Conservation (phyloP, 2,329 filamentous ascomycete species). For the Pseudogymnoascus sp. region DNA sequence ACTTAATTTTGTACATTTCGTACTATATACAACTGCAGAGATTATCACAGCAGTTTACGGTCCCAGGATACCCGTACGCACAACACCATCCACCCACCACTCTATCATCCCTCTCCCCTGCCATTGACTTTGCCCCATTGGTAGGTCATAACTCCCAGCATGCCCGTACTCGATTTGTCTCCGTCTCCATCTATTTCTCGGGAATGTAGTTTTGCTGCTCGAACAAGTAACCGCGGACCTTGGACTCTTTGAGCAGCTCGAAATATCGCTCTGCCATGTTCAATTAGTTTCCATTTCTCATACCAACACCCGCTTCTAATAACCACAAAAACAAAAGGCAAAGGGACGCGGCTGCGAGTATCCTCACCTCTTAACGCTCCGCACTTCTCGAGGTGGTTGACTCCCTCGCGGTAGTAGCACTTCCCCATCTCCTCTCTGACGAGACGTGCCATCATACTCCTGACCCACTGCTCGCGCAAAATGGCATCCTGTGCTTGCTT, state of each 20-base stretch:
- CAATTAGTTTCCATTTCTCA: constrained; percentile 12
- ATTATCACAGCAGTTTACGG: not conserved
- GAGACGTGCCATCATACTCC: constrained; percentile 79
- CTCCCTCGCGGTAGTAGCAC: constrained; percentile 77
- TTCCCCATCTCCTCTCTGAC: constrained; percentile 78
- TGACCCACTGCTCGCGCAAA: constrained; percentile 81
- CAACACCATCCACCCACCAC: not conserved
- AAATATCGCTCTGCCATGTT: constrained; percentile 62
- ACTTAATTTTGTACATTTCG: constrained; percentile 9
- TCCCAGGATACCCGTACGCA: not conserved
- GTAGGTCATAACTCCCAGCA: not conserved
- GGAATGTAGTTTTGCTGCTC: constrained; percentile 69
- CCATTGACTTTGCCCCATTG: constrained; percentile 5
- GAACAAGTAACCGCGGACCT: constrained; percentile 72
- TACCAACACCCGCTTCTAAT: not conserved
- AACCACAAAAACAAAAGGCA: not conserved
- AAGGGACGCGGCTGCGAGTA: not conserved
- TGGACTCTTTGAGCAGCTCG: constrained; percentile 66
- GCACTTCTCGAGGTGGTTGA: constrained; percentile 85
- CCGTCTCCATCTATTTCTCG: constrained; percentile 31
- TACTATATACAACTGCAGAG: constrained; percentile 9
- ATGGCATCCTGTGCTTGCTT: constrained; percentile 79
- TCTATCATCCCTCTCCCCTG: not conserved
- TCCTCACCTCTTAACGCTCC: constrained; percentile 68
- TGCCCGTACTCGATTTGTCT: not conserved